Conservation (phyloP, 2,329 filamentous ascomycete genomes). For the Rhytidhysteron rufulum region DNA sequence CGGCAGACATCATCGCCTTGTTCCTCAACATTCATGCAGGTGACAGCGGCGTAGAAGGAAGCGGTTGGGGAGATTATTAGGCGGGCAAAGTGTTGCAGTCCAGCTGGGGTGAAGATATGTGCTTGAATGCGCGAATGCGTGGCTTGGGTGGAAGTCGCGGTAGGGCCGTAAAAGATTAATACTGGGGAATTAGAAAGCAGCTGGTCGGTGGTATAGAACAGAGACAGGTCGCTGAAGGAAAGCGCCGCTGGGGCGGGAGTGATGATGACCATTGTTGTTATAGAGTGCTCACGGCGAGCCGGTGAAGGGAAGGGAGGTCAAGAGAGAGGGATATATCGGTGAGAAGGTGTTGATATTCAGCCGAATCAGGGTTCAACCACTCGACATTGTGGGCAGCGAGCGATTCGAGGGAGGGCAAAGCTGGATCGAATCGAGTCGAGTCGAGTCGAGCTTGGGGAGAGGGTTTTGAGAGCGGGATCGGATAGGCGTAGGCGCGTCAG, state of each 20-base stretch:
- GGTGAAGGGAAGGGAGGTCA: no score
- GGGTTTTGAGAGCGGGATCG: no score
- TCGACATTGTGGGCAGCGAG: no score
- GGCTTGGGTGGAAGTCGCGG: constrained; percentile 80
- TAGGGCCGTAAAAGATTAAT: constrained; percentile 87
- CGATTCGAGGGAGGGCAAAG: neutral
- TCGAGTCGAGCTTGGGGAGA: no score
- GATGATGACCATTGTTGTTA: constrained; percentile 75
- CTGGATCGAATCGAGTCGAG: neutral
- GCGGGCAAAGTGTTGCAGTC: constrained; percentile 83
- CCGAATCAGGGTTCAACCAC: no score
- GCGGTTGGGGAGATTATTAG: constrained; percentile 92
- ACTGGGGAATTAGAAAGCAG: constrained; percentile 76
- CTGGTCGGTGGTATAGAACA: constrained; percentile 86
- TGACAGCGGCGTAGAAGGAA: constrained; percentile 84
- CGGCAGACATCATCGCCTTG: constrained; percentile 93
- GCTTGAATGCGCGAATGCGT: constrained; percentile 93
- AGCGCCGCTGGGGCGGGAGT: constrained; percentile 71
- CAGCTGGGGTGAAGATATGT: constrained; percentile 85
- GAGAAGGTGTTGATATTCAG: no score
- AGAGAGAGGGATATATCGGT: no score
- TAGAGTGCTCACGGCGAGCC: no score
- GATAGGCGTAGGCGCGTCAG: no score
- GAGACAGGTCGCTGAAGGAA: constrained; percentile 74
- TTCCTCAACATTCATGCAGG: constrained; percentile 84